These are phyloP conservation scores for Drechslera avenae DNA, from an alignment of 2,329 filamentous ascomycete species.

Conservation along the genomic window DNA sequence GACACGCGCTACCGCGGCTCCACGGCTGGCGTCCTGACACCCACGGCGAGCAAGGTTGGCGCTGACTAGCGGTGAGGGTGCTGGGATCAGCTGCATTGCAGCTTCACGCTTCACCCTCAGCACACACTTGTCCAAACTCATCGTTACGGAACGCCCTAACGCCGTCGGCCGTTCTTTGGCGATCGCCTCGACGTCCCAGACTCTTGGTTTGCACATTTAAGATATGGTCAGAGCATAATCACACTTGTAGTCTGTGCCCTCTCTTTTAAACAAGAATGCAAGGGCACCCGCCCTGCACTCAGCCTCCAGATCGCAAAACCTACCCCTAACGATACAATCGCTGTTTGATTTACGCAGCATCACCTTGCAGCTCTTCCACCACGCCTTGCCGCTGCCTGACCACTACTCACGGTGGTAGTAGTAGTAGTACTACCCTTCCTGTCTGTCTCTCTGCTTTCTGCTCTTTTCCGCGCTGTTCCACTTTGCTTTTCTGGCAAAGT, in stretches of 20 bases:
- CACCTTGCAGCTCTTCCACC: slow-evolving; percentile 30
- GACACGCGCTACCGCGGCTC: slow-evolving; percentile 30
- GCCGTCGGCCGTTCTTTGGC: slow-evolving; percentile 32
- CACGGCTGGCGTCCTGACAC: slow-evolving; percentile 15
- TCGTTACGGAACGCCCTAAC: slow-evolving; percentile 24
- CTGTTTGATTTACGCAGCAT: slow-evolving; percentile 42
- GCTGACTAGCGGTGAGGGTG: slow-evolving; percentile 37
- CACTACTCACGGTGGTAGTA: slow-evolving; percentile 35
- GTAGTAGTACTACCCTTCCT: slow-evolving; percentile 24
- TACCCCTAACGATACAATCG: slow-evolving; percentile 33
- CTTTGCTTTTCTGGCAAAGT: slow-evolving; percentile 45
- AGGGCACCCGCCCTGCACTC: slow-evolving; percentile 39
- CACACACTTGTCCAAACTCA: slow-evolving; percentile 11
- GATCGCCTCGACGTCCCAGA: slow-evolving; percentile 31
- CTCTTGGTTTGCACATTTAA: slow-evolving; percentile 32
- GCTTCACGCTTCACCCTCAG: slow-evolving; percentile 31
- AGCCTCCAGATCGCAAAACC: slow-evolving; percentile 30
- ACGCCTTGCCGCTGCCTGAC: slow-evolving; percentile 25
- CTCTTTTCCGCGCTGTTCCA: slow-evolving; percentile 33
- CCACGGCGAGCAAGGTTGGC: slow-evolving; percentile 16
- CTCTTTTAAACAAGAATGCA: slow-evolving; percentile 41
- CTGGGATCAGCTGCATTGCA: slow-evolving; percentile 34
- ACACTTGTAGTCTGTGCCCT: slow-evolving; percentile 26
- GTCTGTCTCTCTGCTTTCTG: slow-evolving; percentile 42
- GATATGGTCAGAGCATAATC: slow-evolving; percentile 32